phyloP scores from a whole-genome alignment of 1,139 yeast genomes.

The Suhomyces coccinellae region DNA sequence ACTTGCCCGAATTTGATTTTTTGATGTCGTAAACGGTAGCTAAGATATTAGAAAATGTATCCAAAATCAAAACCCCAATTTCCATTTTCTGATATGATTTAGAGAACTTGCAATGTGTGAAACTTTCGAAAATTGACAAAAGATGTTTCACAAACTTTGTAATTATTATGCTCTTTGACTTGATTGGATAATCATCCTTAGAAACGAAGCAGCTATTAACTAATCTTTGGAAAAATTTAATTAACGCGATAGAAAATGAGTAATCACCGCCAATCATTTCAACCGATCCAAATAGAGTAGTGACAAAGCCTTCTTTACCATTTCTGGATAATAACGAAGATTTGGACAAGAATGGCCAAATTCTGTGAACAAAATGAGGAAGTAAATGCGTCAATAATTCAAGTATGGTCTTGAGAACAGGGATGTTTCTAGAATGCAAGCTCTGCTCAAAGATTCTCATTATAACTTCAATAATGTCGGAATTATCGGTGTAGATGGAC shows the following conservation, averaged over 20 bases:
- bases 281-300: conserved; percentile 65
- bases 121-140: conserved; percentile 71
- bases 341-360: conserved; percentile 76
- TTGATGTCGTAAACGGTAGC: conserved; percentile 56
- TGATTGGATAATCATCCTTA: conserved; percentile 39
- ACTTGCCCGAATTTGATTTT: not conserved
- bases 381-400: conserved; percentile 52
- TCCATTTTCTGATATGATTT: conserved; percentile 58
- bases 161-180: conserved; percentile 55
- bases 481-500: conserved; percentile 61
- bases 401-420: conserved; percentile 48
- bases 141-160: conserved; percentile 57
- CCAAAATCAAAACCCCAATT: conserved; percentile 59
- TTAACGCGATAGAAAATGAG: conserved; percentile 59
- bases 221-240: conserved; percentile 55
- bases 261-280: conserved; percentile 73
- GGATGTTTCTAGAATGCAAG: conserved; percentile 53
- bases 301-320: conserved; percentile 69
- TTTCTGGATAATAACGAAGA: conserved; percentile 64
- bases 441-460: conserved; percentile 69
- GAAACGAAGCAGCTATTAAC: conserved; percentile 53
- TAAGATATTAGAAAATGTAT: conserved; percentile 57
- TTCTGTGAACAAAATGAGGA: conserved; percentile 57
- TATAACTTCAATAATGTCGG: conserved; percentile 69
- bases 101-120: conserved; percentile 66